Conservation (phyloP, 371 early-diverging fungal genomes). For the Rhizopus sp. region DNA sequence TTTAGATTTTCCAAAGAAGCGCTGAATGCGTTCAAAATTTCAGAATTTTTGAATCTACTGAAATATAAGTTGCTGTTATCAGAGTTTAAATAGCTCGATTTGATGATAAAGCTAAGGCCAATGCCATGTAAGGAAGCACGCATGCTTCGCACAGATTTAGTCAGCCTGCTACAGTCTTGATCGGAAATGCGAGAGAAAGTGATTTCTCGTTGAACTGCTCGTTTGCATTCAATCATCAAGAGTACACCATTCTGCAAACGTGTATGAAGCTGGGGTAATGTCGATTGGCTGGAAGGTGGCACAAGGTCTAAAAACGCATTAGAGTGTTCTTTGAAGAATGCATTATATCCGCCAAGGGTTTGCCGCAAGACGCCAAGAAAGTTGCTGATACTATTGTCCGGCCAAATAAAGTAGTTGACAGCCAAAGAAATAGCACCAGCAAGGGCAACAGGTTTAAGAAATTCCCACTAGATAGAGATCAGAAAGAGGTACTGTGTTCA, state of each 20-base stretch:
- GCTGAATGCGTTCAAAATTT: conserved; percentile 17
- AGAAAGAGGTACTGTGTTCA: neutral
- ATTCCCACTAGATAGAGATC: conserved; percentile 33
- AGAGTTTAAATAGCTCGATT: conserved; percentile 18
- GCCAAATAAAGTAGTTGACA: conserved; percentile 43
- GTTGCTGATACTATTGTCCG: conserved; percentile 44
- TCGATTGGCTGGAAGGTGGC: neutral
- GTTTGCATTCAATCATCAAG: conserved; percentile 44
- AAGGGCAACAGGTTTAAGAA: conserved; percentile 36
- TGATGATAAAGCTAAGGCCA: conserved; percentile 37
- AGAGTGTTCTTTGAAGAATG: conserved; percentile 38
- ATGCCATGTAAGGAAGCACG: conserved; percentile 35
- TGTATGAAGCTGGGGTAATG: conserved; percentile 29
- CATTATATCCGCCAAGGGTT: conserved; percentile 29
- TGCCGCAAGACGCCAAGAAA: conserved; percentile 27
- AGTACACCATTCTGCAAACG: conserved; percentile 30
- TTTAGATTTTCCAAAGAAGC: conserved; percentile 1
- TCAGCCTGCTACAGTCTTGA: conserved; percentile 34
- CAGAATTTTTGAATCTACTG: conserved; percentile 9
- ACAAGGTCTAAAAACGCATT: conserved; percentile 28
- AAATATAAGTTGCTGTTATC: conserved; percentile 14
- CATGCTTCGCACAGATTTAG: conserved; percentile 30
- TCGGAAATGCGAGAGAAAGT: conserved; percentile 31
- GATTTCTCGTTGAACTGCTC: conserved; percentile 43
- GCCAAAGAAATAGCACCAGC: conserved; percentile 38